phyloP scores from a whole-genome alignment of 352 stramenopile species.

The Elongisporangium anandrum region DNA sequence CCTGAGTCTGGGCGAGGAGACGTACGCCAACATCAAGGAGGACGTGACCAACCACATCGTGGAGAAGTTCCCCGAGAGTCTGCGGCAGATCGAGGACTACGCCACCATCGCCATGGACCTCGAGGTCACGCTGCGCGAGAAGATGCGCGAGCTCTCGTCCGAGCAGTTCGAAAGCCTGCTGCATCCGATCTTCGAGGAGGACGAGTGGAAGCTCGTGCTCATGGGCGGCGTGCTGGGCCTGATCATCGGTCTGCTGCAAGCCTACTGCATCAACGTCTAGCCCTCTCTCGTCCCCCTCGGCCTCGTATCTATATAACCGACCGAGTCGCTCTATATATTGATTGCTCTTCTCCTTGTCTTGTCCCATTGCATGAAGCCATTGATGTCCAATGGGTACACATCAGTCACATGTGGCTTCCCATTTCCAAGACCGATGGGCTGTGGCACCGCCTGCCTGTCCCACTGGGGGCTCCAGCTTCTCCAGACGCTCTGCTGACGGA shows the following conservation, averaged over 20 bases:
- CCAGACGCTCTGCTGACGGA: neutral
- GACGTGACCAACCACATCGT: constrained; percentile 88
- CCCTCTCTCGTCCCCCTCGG: too few species aligned
- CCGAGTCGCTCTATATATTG: too few species aligned
- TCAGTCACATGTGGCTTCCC: too few species aligned
- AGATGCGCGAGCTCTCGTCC: constrained; percentile 88
- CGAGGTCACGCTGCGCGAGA: constrained; percentile 87
- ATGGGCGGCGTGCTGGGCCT: constrained; percentile 93
- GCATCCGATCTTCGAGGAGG: constrained; percentile 98
- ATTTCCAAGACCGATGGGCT: too few species aligned
- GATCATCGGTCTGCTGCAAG: constrained; percentile 89
- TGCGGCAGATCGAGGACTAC: constrained; percentile 92
- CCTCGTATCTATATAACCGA: too few species aligned
- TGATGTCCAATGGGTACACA: too few species aligned
- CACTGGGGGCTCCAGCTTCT: too few species aligned
- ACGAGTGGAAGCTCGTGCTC: constrained; percentile 98
- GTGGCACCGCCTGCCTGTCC: too few species aligned
- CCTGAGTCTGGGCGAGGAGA: constrained; percentile 77
- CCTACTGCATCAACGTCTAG: constrained; percentile 85
- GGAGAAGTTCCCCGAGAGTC: constrained; percentile 78
- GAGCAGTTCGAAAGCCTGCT: constrained; percentile 95
- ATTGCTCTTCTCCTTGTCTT: too few species aligned
- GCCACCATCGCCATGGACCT: constrained; percentile 91
- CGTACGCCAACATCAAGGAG: constrained; percentile 83
- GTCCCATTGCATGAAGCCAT: too few species aligned